phyloP scores from a whole-genome alignment of 257 asterid genomes.

The Ilex aquifolium region DNA sequence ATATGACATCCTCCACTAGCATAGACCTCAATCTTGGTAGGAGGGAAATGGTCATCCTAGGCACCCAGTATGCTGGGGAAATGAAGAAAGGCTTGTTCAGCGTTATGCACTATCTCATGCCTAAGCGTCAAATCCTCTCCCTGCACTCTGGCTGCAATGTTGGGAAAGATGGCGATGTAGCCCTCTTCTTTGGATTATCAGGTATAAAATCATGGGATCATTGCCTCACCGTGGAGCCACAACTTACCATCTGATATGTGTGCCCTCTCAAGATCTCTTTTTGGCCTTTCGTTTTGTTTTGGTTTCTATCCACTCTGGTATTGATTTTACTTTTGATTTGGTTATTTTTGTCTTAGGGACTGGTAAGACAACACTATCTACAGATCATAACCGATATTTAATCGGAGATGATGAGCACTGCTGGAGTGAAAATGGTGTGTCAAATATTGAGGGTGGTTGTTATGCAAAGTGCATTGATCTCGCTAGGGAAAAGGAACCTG shows the following conservation, averaged over 20 bases:
- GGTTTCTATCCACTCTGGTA: neutral
- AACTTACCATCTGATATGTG: conserved; percentile 6
- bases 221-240: too few relatives aligned
- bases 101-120: conserved; percentile 96
- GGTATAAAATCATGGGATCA: conserved; percentile 35
- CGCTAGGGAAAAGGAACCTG: conserved; percentile 88
- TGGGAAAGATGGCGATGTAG: conserved; percentile 89
- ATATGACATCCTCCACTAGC: conserved; percentile 97
- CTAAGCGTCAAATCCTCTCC: conserved; percentile 82
- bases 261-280: conserved; percentile 1
- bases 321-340: neutral
- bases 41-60: conserved; percentile 92
- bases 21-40: conserved; percentile 81
- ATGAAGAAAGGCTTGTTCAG: conserved; percentile 96
- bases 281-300: conserved; percentile 1
- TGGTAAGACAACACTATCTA: conserved; percentile 88
- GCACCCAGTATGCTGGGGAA: conserved; percentile 96
- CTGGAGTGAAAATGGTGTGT: conserved; percentile 89
- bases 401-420: conserved; percentile 99
- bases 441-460: conserved; percentile 96
- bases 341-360: conserved; percentile 44
- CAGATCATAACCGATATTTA: conserved; percentile 77
- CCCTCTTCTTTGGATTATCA: conserved; percentile 90
- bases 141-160: conserved; percentile 88
- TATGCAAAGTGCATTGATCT: conserved; percentile 92